phyloP scores from a whole-genome alignment of 306 rosid genomes.

The Rosa persica region DNA sequence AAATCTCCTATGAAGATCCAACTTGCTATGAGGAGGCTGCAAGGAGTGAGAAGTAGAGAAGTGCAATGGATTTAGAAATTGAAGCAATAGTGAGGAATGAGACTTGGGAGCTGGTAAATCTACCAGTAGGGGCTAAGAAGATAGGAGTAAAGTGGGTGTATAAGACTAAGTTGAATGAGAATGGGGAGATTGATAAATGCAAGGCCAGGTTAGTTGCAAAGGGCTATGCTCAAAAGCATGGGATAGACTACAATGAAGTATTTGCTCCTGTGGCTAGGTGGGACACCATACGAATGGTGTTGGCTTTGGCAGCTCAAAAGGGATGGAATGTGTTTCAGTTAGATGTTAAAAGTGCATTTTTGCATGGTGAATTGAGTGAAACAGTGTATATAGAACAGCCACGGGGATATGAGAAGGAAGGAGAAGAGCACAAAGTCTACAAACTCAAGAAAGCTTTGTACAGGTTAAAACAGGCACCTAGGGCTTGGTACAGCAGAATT shows the following conservation, averaged over 20 bases:
- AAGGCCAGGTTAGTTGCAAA: background rate
- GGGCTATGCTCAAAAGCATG: background rate
- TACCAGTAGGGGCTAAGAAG: background rate
- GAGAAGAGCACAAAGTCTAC: background rate
- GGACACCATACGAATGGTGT: background rate
- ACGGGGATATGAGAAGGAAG: background rate
- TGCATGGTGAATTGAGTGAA: background rate
- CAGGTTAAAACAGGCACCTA: background rate
- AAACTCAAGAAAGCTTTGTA: background rate
- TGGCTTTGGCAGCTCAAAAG: background rate
- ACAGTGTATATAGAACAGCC: background rate
- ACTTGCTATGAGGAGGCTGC: background rate
- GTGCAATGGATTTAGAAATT: background rate
- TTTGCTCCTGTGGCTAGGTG: background rate
- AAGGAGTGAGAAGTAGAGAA: background rate
- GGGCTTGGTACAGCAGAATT: background rate
- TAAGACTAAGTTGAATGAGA: background rate
- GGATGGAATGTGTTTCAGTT: background rate
- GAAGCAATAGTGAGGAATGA: background rate
- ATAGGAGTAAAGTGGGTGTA: background rate
- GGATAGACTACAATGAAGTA: background rate
- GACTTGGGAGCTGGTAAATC: background rate
- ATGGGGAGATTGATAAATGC: background rate
- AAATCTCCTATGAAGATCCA: background rate
- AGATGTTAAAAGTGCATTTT: background rate